Evolutionary conservation across 768 basidiomycete genomes (phyloP).

Genomic region (Hemileccinum impolitum): DNA sequence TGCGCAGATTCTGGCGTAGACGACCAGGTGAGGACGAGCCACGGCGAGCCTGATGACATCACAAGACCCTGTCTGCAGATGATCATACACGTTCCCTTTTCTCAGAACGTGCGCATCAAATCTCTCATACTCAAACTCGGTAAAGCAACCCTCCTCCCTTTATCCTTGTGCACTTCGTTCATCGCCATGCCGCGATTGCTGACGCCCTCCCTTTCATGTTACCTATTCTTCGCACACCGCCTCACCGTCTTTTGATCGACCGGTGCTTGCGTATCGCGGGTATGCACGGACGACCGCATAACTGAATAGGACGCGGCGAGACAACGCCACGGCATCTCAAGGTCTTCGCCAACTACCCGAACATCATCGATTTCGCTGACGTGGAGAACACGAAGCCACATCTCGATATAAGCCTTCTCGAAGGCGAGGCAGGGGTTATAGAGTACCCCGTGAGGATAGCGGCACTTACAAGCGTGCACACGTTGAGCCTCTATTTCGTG

Average conservation of each 20-base stretch:
- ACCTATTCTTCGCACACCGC: constrained; percentile 3
- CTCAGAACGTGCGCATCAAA: constrained; percentile 69
- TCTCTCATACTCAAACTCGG: constrained; percentile 77
- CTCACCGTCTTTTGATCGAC: neutral
- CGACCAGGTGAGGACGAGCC: constrained; percentile 59
- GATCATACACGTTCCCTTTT: constrained; percentile 80
- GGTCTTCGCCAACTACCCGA: constrained; percentile 69
- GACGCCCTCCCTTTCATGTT: constrained; percentile 6
- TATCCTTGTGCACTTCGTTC: constrained; percentile 7
- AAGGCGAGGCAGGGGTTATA: constrained; percentile 63
- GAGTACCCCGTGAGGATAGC: constrained; percentile 79
- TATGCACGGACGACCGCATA: constrained; percentile 3
- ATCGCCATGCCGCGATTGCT: constrained; percentile 10
- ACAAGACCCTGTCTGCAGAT: constrained; percentile 43
- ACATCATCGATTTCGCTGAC: constrained; percentile 75
- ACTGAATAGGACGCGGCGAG: constrained; percentile 65
- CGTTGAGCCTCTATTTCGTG: constrained; percentile 78
- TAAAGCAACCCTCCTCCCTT: constrained; percentile 30
- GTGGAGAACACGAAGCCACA: constrained; percentile 68
- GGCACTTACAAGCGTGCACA: constrained; percentile 71
- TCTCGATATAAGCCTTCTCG: constrained; percentile 64
- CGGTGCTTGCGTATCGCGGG: constrained; percentile 2
- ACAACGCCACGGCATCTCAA: constrained; percentile 70
- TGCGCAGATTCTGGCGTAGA: constrained; percentile 81
- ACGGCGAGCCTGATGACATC: constrained; percentile 5